These are phyloP conservation scores for Pseudocercospora musae DNA, from an alignment of 2,329 filamentous ascomycete species.

Conservation along the genomic window DNA sequence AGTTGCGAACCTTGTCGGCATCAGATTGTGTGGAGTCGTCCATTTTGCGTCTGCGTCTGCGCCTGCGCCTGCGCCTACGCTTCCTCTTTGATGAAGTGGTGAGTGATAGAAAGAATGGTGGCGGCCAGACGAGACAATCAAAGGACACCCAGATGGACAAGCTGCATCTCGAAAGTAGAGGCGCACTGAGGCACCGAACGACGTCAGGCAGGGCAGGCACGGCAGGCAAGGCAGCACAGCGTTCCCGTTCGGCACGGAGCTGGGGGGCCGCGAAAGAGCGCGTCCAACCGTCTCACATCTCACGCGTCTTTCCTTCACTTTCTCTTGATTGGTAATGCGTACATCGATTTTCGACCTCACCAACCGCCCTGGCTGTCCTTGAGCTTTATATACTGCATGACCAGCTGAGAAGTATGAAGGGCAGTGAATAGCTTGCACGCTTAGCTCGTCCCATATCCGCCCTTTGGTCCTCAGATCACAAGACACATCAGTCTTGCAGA, in stretches of 20 bases:
- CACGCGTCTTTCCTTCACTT: neutral
- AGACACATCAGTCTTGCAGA: neutral
- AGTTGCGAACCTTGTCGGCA: constrained; percentile 44
- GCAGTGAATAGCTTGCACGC: too few species aligned
- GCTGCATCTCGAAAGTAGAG: neutral
- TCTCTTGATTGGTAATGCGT: neutral
- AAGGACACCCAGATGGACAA: neutral
- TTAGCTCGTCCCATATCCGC: too few species aligned
- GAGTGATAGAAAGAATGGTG: neutral
- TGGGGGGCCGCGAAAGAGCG: neutral
- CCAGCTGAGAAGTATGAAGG: too few species aligned
- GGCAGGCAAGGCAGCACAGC: too few species aligned
- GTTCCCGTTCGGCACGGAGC: neutral
- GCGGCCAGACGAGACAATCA: neutral
- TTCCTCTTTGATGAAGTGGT: neutral
- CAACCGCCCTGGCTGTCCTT: too few species aligned
- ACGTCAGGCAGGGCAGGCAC: neutral
- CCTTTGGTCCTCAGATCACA: too few species aligned
- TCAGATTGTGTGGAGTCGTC: constrained; percentile 39
- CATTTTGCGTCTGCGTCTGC: constrained; percentile 1
- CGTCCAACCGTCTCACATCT: neutral
- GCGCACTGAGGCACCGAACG: neutral
- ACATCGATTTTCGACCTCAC: too few species aligned
- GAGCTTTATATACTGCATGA: too few species aligned
- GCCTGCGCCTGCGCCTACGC: neutral